These are phyloP conservation scores for Alternaria incomplexa DNA, from an alignment of 2,329 filamentous ascomycete species.

Conservation along the genomic window DNA sequence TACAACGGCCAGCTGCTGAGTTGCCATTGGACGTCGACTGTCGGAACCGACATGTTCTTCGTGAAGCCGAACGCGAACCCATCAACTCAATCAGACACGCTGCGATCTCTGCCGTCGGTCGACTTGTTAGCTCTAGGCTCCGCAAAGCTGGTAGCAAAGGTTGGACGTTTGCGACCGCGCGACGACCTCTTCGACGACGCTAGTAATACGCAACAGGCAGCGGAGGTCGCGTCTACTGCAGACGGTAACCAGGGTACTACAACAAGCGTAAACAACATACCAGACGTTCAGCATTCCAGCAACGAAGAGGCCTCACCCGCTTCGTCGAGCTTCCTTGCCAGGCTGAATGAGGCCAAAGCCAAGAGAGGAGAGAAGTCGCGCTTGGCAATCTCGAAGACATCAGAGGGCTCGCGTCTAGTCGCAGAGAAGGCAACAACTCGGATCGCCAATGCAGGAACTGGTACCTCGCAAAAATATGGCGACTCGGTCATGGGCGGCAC, in stretches of 20 bases:
- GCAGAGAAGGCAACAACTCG: constrained; percentile 1
- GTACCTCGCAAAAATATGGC: not conserved
- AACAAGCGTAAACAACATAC: not conserved
- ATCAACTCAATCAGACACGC: constrained; percentile 44
- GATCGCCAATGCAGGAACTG: not conserved
- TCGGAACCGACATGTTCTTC: constrained; percentile 85
- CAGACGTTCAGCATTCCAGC: not conserved
- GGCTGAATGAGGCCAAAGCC: constrained; percentile 50
- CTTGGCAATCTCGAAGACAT: constrained; percentile 22
- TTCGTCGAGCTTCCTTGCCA: constrained; percentile 49
- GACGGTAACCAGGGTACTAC: not conserved
- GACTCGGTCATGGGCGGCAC: constrained; percentile 18
- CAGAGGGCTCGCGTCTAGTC: constrained; percentile 22
- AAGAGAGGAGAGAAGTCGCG: constrained; percentile 47
- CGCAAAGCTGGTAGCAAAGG: constrained; percentile 71
- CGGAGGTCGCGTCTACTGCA: constrained; percentile 2
- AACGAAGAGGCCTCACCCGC: constrained; percentile 12
- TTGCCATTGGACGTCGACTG: constrained; percentile 80
- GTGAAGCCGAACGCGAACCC: constrained; percentile 39
- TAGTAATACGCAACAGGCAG: constrained; percentile 1
- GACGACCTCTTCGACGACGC: constrained; percentile 30
- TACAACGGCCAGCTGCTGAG: constrained; percentile 80
- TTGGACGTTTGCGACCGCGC: constrained; percentile 61
- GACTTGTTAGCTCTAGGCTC: constrained; percentile 76
- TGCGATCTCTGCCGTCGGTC: constrained; percentile 62